Percentiles rank a stretch among this genome's conserved stretches.
Evolutionary conservation across 495 filamentous ascomycete genomes (phyloP).

Genomic region (Tuber borchii): DNA sequence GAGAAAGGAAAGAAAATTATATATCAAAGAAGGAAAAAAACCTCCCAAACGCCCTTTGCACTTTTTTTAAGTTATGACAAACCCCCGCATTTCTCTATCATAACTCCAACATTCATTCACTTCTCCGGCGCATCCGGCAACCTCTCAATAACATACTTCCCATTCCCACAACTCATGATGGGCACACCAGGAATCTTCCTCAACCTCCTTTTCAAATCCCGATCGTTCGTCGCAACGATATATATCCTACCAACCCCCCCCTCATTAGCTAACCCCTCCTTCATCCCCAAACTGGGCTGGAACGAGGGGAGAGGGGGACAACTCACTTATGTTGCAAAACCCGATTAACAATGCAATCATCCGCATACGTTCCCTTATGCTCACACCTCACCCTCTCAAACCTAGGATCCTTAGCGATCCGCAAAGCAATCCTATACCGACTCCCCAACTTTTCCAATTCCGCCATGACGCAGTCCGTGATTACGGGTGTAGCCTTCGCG

Average conservation of each 20-base stretch:
- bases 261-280: background rate
- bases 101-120: constrained; percentile 36
- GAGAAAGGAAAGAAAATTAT: constrained; percentile 4
- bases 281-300: background rate
- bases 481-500: constrained; percentile 61
- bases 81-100: background rate
- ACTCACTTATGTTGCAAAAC: constrained; percentile 51
- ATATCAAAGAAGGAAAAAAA: background rate
- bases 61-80: background rate
- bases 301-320: background rate
- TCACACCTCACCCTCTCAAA: constrained; percentile 79
- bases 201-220: constrained; percentile 71
- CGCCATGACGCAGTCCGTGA: constrained; percentile 66
- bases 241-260: constrained; percentile 65
- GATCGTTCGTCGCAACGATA: constrained; percentile 85
- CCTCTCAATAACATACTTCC: constrained; percentile 68
- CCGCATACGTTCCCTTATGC: constrained; percentile 88
- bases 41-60: constrained; percentile 7
- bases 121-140: constrained; percentile 72
- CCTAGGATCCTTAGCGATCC: constrained; percentile 86
- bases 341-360: constrained; percentile 89
- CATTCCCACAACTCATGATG: constrained; percentile 49
- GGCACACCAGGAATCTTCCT: constrained; percentile 70
- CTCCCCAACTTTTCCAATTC: constrained; percentile 89
- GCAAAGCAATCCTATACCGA: constrained; percentile 80